Evolutionary conservation across 2,329 filamentous ascomycete species (phyloP), one percentile per base, ranked within the genome.

Genomic region (Fusarium oligoseptatum): DNA sequence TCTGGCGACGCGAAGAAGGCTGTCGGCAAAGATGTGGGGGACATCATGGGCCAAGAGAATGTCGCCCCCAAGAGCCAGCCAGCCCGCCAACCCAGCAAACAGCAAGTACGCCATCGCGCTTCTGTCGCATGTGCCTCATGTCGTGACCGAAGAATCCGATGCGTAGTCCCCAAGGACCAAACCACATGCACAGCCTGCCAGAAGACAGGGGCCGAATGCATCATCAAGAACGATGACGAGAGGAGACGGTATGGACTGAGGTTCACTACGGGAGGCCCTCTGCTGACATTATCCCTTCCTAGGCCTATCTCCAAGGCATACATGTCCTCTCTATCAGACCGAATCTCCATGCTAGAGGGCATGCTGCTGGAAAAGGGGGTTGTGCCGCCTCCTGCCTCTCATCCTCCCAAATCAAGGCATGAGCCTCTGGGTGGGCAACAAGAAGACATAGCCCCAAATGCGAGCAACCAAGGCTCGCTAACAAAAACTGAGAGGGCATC

Each of bases 161-260:
- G 88, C 71, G 88, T 90, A 3, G 87, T 90, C 11, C 87, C 86
- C 50, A 83, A 86, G 48, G 88, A 87, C 14, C 84, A 88, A 68
- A 81, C 81, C 11, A 84, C 85, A 68, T 90, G 88, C 78, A 86
- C 84, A 22, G 87, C 89, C 69, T 90, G 88, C 77, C 86, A 86
- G 73, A 82, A 86, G 64, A 84, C 86, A 3, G 87, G 86, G 17
- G 83, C 85, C 12, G 82, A 86, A 56, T 90, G 88, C 72, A 81
- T 90, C 64, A 90, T 90, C 76, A 89, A 87, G 75, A 88, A 90
- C 72, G 88, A 90, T 69, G 88, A 90, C 77, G 88, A 90, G 77
- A 81, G 88, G 48, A 81, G 88, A 79, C 83, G 87, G 88, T 88
- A 77, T 45, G 84, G 10, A n/a, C 27, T 14, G 5, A 29, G 39